These are phyloP conservation scores for Astrothelium macrocarpum DNA, from an alignment of 495 filamentous ascomycete genomes.

Conservation along the genomic window DNA sequence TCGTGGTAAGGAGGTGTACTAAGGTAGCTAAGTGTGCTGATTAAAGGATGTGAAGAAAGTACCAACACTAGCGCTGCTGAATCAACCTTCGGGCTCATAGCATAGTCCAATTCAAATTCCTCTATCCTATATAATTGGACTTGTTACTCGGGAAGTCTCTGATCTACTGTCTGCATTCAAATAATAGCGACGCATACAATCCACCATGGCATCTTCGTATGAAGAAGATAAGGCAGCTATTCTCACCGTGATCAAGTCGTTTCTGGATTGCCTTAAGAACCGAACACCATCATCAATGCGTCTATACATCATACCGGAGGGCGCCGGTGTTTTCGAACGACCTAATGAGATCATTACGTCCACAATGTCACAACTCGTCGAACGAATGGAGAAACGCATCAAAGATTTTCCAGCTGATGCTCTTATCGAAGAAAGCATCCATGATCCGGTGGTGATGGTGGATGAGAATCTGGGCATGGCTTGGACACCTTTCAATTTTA, in stretches of 20 bases:
- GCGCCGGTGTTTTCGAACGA: neutral
- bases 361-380: neutral
- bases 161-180: neutral
- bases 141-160: no score
- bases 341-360: neutral
- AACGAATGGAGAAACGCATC: neutral
- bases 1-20: no score
- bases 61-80: no score
- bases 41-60: no score
- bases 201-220: neutral
- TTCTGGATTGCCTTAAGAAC: neutral
- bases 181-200: neutral
- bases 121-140: no score
- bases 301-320: neutral
- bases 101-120: no score
- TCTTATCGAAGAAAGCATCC: neutral
- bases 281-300: neutral
- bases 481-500: neutral
- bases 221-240: slow-evolving; percentile 1
- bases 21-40: no score
- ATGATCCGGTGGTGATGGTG: neutral
- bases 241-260: neutral
- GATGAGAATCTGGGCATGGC: neutral
- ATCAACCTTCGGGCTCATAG: no score
- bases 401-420: neutral